Percentiles rank a stretch among this genome's conserved stretches.
phyloP scores from a whole-genome alignment of 2,329 filamentous ascomycete species.

The Chrysoporthe cubensis region DNA sequence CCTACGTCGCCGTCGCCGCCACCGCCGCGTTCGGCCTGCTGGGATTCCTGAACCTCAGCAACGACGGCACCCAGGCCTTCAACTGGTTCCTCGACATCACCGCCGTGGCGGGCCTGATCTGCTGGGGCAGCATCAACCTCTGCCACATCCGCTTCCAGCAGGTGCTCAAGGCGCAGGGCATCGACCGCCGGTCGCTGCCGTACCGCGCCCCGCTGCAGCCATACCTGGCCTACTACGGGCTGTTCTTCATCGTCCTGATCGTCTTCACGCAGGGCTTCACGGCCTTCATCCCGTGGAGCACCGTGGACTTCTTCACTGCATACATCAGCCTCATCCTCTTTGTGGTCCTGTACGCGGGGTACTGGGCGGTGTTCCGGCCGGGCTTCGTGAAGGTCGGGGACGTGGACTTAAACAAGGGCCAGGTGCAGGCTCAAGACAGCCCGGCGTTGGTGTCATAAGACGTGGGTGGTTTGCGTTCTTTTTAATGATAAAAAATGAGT shows the following conservation, averaged over 20 bases:
- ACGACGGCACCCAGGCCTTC: constrained; percentile 51
- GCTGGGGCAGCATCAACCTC: constrained; percentile 39
- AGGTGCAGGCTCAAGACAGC: constrained; percentile 15
- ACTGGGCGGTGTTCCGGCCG: constrained; percentile 41
- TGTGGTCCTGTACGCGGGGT: constrained; percentile 44
- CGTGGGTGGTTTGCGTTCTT: too few species aligned
- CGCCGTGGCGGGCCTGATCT: constrained; percentile 44
- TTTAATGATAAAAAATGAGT: background rate
- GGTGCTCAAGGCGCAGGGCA: constrained; percentile 45
- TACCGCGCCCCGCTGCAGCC: constrained; percentile 39
- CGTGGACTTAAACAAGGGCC: constrained; percentile 34
- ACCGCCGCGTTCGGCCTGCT: constrained; percentile 49
- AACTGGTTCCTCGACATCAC: constrained; percentile 60
- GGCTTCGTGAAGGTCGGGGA: constrained; percentile 34
- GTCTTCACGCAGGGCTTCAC: constrained; percentile 51
- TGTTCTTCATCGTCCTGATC: constrained; percentile 47
- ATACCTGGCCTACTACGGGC: constrained; percentile 47
- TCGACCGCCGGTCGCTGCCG: constrained; percentile 38
- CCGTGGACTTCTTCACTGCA: constrained; percentile 45
- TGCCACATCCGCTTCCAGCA: constrained; percentile 39
- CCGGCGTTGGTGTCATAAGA: background rate
- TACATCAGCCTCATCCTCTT: constrained; percentile 39
- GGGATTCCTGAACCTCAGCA: constrained; percentile 52
- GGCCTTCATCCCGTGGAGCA: constrained; percentile 46
- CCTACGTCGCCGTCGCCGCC: constrained; percentile 49